A percentile compares a stretch with the other conserved stretches of the same genome.
Evolutionary conservation across 2,329 filamentous ascomycete species (phyloP).

Genomic region (Phyllachora maydis): DNA sequence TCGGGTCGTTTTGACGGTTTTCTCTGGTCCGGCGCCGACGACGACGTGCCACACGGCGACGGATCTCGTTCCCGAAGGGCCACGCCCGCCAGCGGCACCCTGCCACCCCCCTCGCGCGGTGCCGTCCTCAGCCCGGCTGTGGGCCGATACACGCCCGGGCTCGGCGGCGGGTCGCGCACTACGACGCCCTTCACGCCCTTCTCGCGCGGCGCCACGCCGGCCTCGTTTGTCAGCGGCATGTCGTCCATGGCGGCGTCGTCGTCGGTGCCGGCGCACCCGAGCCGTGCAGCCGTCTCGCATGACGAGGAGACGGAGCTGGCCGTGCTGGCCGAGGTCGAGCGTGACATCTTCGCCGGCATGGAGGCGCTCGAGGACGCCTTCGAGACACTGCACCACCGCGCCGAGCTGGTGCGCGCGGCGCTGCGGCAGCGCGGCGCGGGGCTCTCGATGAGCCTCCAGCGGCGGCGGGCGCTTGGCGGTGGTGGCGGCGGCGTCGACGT

Average conservation of each 20-base stretch:
- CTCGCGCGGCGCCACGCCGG: conserved; percentile 18
- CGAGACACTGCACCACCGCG: conserved; percentile 70
- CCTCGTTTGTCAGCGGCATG: conserved; percentile 30
- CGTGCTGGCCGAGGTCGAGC: conserved; percentile 74
- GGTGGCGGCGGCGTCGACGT: conserved; percentile 31
- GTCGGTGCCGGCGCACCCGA: conserved; percentile 14
- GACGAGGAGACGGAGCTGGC: conserved; percentile 91
- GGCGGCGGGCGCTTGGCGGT: conserved; percentile 25
- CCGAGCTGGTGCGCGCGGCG: conserved; percentile 58
- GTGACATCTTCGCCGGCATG: conserved; percentile 87
- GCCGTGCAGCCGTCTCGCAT: conserved; percentile 48
- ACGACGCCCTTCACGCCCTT: conserved; percentile 25
- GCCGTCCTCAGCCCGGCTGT: conserved; percentile 18
- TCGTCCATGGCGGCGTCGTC: conserved; percentile 23
- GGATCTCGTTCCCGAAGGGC: conserved; percentile 26
- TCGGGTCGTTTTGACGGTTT: conserved; percentile 93
- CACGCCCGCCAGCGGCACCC: conserved; percentile 29
- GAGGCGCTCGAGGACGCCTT: conserved; percentile 88
- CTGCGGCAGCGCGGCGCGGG: conserved; percentile 70
- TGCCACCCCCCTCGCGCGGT: too few species aligned
- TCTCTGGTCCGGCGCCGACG: conserved; percentile 77
- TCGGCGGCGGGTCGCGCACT: conserved; percentile 29
- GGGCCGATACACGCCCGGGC: conserved; percentile 22
- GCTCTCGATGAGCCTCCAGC: conserved; percentile 42
- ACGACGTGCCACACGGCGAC: conserved; percentile 17